A percentile compares a stretch with the other conserved stretches of the same genome.
phyloP scores from a whole-genome alignment of 176 grass and related monocot species.

The Bonia amplexicaulis region DNA sequence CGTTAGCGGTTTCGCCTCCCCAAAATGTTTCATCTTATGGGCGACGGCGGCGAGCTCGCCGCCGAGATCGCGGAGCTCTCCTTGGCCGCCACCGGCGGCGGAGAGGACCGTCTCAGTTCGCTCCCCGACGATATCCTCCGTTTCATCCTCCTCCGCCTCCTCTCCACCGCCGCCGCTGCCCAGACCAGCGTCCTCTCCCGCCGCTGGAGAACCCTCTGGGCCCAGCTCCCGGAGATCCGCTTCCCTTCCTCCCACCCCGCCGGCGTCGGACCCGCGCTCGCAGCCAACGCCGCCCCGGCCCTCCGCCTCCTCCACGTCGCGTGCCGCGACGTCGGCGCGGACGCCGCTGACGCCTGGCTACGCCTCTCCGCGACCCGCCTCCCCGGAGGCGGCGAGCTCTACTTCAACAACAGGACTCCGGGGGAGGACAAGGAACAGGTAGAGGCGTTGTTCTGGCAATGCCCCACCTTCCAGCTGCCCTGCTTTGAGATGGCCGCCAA shows the following conservation, averaged over 20 bases:
- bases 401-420: not conserved
- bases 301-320: slow-evolving; percentile 11
- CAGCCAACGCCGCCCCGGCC: not conserved
- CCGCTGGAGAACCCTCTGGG: slow-evolving; percentile 4
- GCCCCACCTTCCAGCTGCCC: slow-evolving; percentile 4
- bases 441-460: slow-evolving; percentile 1
- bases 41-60: not conserved
- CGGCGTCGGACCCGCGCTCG: not conserved
- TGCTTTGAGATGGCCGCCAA: slow-evolving; percentile 13
- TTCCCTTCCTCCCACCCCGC: not conserved
- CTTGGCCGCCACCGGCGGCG: not conserved
- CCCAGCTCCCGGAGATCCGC: slow-evolving; percentile 12
- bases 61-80: not conserved
- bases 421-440: not conserved
- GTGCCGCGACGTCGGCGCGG: not conserved
- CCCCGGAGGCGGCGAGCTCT: not conserved
- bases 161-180: not conserved
- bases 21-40: not conserved
- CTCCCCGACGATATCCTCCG: slow-evolving; percentile 8
- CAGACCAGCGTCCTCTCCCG: slow-evolving; percentile 21
- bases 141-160: slow-evolving; percentile 10
- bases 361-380: not conserved
- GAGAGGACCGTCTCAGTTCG: not conserved
- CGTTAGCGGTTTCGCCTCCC: not conserved
- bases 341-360: not conserved